Conservation (phyloP, 768 basidiomycete species). For the Agaricus subrufescens region DNA sequence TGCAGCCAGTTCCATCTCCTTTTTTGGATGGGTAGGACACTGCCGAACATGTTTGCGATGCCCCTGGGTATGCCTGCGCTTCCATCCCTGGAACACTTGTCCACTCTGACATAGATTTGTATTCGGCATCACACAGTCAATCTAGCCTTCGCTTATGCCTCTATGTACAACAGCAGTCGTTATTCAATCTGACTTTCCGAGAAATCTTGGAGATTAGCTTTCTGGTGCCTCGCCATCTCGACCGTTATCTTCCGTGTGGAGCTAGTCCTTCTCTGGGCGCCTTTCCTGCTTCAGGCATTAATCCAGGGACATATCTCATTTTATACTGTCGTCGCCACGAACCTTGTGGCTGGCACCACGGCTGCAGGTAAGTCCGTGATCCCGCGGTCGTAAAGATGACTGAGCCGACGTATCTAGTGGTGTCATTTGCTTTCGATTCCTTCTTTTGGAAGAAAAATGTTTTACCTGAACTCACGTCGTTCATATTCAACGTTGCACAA, state of each 20-base stretch:
- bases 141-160: constrained; percentile 1
- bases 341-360: constrained; percentile 38
- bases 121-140: neutral
- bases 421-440: constrained; percentile 70
- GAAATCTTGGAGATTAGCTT: constrained; percentile 6
- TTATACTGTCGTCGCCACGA: constrained; percentile 39
- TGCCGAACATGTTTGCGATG: constrained; percentile 93
- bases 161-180: constrained; percentile 26
- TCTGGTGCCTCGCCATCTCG: constrained; percentile 31
- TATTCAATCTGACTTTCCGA: constrained; percentile 17
- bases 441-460: constrained; percentile 75
- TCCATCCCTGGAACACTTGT: neutral
- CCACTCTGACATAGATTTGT: neutral
- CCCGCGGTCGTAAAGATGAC: neutral
- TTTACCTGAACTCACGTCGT: constrained; percentile 71
- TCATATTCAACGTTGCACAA: constrained; percentile 83
- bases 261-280: constrained; percentile 59
- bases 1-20: constrained; percentile 86
- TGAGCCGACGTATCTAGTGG: constrained; percentile 28
- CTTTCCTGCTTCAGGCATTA: constrained; percentile 54
- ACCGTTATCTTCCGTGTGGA: constrained; percentile 80
- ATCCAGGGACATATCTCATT: constrained; percentile 37
- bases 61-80: constrained; percentile 52
- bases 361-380: constrained; percentile 44
- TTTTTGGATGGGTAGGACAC: constrained; percentile 90